Evolutionary conservation across 2,329 filamentous ascomycete species (phyloP).

Genomic region (Aspergillus cejpii): DNA sequence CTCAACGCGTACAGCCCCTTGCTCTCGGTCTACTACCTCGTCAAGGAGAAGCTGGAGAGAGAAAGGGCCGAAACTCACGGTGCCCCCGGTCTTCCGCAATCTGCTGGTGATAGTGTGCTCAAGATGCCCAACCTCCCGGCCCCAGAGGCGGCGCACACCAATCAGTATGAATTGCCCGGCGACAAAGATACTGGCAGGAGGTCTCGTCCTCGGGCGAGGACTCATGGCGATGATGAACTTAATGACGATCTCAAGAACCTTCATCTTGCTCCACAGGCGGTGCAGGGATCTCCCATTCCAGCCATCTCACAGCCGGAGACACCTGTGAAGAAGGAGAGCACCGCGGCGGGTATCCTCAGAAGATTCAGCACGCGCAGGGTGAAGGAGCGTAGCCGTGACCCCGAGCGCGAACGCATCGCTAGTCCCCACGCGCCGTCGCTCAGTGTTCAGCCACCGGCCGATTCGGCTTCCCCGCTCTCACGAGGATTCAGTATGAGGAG

Average conservation of each 20-base stretch:
- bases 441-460: conserved; percentile 70
- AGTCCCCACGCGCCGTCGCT: conserved; percentile 67
- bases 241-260: conserved; percentile 64
- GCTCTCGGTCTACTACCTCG: conserved; percentile 89
- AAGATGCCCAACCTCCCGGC: conserved; percentile 68
- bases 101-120: conserved; percentile 51
- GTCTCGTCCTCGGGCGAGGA: conserved; percentile 76
- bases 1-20: conserved; percentile 89
- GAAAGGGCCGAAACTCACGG: conserved; percentile 58
- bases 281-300: conserved; percentile 45
- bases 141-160: conserved; percentile 84
- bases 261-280: conserved; percentile 48
- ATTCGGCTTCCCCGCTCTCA: conserved; percentile 58
- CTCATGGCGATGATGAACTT: conserved; percentile 89
- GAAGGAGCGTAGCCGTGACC: conserved; percentile 47
- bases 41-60: conserved; percentile 86
- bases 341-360: conserved; percentile 74
- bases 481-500: conserved; percentile 84
- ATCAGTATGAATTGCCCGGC: conserved; percentile 83
- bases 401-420: conserved; percentile 46
- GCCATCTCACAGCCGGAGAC: conserved; percentile 55
- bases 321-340: conserved; percentile 73
- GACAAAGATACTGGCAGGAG: conserved; percentile 80
- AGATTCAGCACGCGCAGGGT: conserved; percentile 84
- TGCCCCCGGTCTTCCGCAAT: conserved; percentile 51